phyloP scores from a whole-genome alignment of 257 asterid genomes.

The Solanum chmielewskii region DNA sequence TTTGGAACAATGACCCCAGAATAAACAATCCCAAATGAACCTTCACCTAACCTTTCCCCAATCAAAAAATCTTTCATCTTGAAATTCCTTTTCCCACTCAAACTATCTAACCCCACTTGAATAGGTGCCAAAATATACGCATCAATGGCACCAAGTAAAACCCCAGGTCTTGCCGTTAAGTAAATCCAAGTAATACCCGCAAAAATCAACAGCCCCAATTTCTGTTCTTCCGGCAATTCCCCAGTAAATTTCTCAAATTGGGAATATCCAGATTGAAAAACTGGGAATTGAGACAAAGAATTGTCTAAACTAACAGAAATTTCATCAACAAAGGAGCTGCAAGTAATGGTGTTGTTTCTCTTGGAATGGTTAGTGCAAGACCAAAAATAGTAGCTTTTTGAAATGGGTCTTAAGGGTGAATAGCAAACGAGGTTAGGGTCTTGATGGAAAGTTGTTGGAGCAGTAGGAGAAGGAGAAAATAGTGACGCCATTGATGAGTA shows the following conservation, averaged over 20 bases:
- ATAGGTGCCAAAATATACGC: slow-evolving; percentile 75
- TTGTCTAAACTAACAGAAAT: slow-evolving; percentile 27
- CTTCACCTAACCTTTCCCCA: slow-evolving; percentile 75
- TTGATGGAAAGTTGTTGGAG: slow-evolving; percentile 26
- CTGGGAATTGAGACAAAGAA: slow-evolving; percentile 30
- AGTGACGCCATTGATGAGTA: slow-evolving; percentile 47
- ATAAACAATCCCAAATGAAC: slow-evolving; percentile 88
- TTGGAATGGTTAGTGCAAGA: slow-evolving; percentile 11
- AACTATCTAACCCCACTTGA: slow-evolving; percentile 57
- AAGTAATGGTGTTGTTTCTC: slow-evolving; percentile 6
- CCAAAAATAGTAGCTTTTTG: slow-evolving; percentile 10
- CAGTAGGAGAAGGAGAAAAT: slow-evolving; percentile 23
- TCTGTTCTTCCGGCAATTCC: slow-evolving; percentile 45
- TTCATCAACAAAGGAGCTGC: slow-evolving; percentile 46
- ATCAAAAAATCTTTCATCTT: slow-evolving; percentile 66
- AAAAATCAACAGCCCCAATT: slow-evolving; percentile 38
- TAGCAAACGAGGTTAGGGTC: slow-evolving; percentile 27
- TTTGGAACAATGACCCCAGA: slow-evolving; percentile 78
- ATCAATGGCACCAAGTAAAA: slow-evolving; percentile 79
- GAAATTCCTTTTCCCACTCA: slow-evolving; percentile 67
- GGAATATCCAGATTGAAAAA: slow-evolving; percentile 18
- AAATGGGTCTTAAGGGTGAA: slow-evolving; percentile 10
- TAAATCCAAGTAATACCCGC: slow-evolving; percentile 71
- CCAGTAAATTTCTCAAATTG: slow-evolving; percentile 28
- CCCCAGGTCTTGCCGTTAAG: slow-evolving; percentile 91